Base-by-base conservation (phyloP, 2,329 filamentous ascomycete genomes). In the Fusarium subtropicale region DNA sequence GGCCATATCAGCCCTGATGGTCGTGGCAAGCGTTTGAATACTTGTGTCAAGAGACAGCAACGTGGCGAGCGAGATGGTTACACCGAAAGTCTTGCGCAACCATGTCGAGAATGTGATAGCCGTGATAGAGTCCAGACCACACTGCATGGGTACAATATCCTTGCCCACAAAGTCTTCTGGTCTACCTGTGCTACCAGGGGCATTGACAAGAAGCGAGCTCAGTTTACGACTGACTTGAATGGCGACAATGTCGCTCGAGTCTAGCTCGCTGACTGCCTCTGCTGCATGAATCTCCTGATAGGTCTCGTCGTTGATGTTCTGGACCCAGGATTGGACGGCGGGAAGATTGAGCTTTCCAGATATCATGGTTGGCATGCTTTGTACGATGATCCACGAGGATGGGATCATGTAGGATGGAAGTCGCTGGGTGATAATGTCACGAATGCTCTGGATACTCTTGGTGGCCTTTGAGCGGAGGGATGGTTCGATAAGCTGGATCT, bases 391-490 rank as follows among this genome's bases (percentile, higher is more conserved):
- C 57, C 57, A 65, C 3, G 33, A 42, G 2, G 57, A 53, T 13
- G 62, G 62, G 13, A 65, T 42, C 62, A 65, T 65, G 47, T 65
- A 65, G 5, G 57, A 33, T 16, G 62, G 62, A 20, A 65, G 62
- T 3, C 44, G 50, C 8, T 54, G 50, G 6, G 41, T 41, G 42
- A 60, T 28, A 31, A 41, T n/a, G 12, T 55, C 34, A 3, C 47
- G 33, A 22, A 50, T 38, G 18, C 16, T 22, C 3, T 50, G 47
- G 16, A 50, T 50, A 15, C 47, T 50, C 47, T 38, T 11, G 4
- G 31, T 36, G 10, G 47, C 47, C 16, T n/a, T 20, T 11, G 33
- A 6, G 8, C 47, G 31, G 22, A 50, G 47, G 10, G 47, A 50
- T 38, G 41, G 41, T 5, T 30, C 52, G 22, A 55, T 36, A 18